Conservation (phyloP, 2,329 filamentous ascomycete genomes). For the Ascochyta fabae region DNA sequence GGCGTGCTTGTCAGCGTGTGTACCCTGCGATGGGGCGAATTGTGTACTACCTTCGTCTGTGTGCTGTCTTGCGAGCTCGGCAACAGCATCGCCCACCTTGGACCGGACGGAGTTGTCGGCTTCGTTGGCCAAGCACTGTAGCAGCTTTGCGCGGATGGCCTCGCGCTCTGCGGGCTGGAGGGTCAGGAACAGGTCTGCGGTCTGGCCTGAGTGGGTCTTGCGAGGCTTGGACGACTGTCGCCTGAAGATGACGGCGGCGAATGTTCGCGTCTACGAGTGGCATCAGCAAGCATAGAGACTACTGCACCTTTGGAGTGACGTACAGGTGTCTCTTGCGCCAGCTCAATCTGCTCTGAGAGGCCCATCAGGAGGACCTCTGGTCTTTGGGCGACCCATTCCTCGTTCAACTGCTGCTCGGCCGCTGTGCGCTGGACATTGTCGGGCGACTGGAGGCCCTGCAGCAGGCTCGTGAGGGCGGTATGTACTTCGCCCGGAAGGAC, state of each 20-base stretch:
- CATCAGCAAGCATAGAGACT: constrained; percentile 11
- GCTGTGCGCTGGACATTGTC: constrained; percentile 86
- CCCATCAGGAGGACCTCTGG: constrained; percentile 94
- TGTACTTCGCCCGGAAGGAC: constrained; percentile 84
- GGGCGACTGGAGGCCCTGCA: constrained; percentile 85
- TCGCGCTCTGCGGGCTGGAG: constrained; percentile 75
- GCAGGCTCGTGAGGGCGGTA: constrained; percentile 81
- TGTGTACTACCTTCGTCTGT: constrained; percentile 78
- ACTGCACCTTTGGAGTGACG: constrained; percentile 33
- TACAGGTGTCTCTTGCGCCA: constrained; percentile 75
- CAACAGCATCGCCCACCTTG: constrained; percentile 97
- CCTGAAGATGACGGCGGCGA: constrained; percentile 91
- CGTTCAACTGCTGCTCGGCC: constrained; percentile 89
- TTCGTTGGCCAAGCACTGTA: constrained; percentile 78
- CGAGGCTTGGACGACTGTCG: constrained; percentile 88
- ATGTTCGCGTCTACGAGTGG: constrained; percentile 75
- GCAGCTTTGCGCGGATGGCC: constrained; percentile 82
- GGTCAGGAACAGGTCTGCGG: constrained; percentile 84
- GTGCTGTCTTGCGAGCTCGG: constrained; percentile 93
- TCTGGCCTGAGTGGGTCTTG: constrained; percentile 72
- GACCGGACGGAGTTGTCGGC: constrained; percentile 78
- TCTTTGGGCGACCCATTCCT: constrained; percentile 82
- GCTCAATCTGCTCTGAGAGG: constrained; percentile 87
- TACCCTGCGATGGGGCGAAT: not conserved
- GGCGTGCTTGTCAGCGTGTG: constrained; percentile 6